A percentile compares a stretch with the other conserved stretches of the same genome.
Evolutionary conservation across 148 eudicot species (phyloP).

Genomic region (Silene conica): DNA sequence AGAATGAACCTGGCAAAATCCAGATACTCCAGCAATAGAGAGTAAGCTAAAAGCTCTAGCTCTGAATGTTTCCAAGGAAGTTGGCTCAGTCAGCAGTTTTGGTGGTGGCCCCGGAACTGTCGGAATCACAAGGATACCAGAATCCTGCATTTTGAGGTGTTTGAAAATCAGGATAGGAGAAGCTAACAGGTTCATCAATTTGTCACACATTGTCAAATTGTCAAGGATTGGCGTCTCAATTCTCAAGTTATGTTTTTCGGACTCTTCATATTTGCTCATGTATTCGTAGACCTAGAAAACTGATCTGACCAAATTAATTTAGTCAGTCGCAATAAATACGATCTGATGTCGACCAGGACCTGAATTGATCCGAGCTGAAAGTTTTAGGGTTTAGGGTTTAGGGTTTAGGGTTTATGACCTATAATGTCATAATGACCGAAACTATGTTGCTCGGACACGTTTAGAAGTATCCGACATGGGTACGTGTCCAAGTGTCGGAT

Average conservation of each 20-base stretch:
- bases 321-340: background rate
- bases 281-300: background rate
- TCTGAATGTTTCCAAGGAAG: conserved; percentile 59
- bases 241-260: background rate
- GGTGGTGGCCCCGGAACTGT: conserved; percentile 91
- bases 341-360: background rate
- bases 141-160: conserved; percentile 36
- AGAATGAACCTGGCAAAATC: conserved; percentile 78
- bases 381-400: too few species aligned
- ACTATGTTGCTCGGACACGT: too few species aligned
- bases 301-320: background rate
- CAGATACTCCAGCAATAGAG: conserved; percentile 77
- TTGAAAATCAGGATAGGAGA: background rate
- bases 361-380: background rate
- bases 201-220: conserved; percentile 1
- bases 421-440: too few species aligned
- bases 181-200: background rate
- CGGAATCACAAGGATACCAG: conserved; percentile 70
- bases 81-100: conserved; percentile 55
- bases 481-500: too few species aligned
- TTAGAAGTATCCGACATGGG: too few species aligned
- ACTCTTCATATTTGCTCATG: background rate
- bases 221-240: background rate
- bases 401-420: too few species aligned
- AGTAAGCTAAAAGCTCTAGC: conserved; percentile 76